Base-by-base conservation (phyloP, 106 monocot genomes). In the Narthecium ossifragum region DNA sequence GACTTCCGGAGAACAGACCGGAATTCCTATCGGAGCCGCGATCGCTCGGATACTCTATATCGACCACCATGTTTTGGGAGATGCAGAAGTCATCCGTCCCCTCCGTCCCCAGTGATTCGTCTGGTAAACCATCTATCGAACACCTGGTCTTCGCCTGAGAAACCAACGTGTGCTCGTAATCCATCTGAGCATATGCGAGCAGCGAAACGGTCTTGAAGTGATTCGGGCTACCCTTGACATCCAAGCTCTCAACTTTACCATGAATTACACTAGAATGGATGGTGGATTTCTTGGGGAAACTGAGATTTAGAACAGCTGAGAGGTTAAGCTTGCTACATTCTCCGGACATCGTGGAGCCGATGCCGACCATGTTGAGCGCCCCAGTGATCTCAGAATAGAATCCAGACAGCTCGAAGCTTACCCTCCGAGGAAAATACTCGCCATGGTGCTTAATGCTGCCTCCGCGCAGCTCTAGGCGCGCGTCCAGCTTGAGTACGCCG, bases 301-400 rank as follows among this genome's bases (percentile, higher is more conserved):
- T 52, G 41, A 93, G 61, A 73, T 72, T 79, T 26, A 93, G 59
- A 46, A 82, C 71, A 33, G 82, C 75, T 30, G 78, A 69, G 34
- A 79, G 46, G n/a, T 69, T 30, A 7, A 74, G 43, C 25, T 28
- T 0, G 3, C 41, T 76, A 79, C 93, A 84, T 52, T 73, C 57
- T 9, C 8, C 3, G 10, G 73, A 56, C 4, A 1, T 6, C 9
- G 11, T 33, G n/a, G 11, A 0, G 32, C 38, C 59, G 3, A 28
- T 2, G 4, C 88, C 93, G 8, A 81, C 76, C 93, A 85, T 85
- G 70, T 88, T 88, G 23, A 88, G n/a, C n/a, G n/a, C n/a, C n/a
- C n/a, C n/a, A n/a, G n/a, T n/a, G n/a, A n/a, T n/a, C n/a, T n/a
- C n/a, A n/a, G n/a, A n/a, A n/a, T n/a, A n/a, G n/a, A n/a, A n/a